A percentile compares a stretch with the other conserved stretches of the same genome.
phyloP scores from a whole-genome alignment of 257 asterid species.

The Solanum clarkiae region DNA sequence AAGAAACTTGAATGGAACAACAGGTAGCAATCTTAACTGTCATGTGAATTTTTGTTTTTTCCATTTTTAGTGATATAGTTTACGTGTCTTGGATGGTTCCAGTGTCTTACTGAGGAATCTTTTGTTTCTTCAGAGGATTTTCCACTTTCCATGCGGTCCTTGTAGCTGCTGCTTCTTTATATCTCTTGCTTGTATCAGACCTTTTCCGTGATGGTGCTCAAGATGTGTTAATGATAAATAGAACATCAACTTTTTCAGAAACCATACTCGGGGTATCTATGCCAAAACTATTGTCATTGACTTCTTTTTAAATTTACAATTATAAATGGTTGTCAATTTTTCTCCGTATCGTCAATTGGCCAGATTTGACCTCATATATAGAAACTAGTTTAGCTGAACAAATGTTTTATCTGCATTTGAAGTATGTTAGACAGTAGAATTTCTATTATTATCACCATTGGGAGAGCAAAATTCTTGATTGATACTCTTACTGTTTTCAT shows the following conservation, averaged over 20 bases:
- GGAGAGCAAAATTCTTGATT: neutral
- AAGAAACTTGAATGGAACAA: slow-evolving; percentile 85
- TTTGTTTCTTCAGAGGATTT: slow-evolving; percentile 53
- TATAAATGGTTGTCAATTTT: neutral
- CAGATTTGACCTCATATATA: neutral
- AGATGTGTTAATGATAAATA: slow-evolving; percentile 32
- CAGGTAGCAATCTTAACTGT: slow-evolving; percentile 33
- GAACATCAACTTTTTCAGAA: slow-evolving; percentile 58
- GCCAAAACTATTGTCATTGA: neutral
- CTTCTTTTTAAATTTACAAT: neutral
- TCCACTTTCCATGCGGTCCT: slow-evolving; percentile 81
- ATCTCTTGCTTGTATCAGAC: slow-evolving; percentile 52
- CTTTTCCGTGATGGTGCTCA: slow-evolving; percentile 33
- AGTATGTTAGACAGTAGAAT: neutral
- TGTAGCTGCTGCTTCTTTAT: slow-evolving; percentile 53
- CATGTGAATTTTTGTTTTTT: neutral
- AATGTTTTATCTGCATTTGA: neutral
- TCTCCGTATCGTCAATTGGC: neutral
- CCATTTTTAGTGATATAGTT: neutral
- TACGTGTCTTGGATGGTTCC: neutral
- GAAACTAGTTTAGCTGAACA: neutral
- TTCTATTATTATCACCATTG: neutral
- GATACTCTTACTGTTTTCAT: neutral
- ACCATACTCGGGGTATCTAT: slow-evolving; percentile 56
- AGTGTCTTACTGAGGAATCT: neutral